Evolutionary conservation across 75 land plant species (phyloP).

Genomic region (Picea glauca): DNA sequence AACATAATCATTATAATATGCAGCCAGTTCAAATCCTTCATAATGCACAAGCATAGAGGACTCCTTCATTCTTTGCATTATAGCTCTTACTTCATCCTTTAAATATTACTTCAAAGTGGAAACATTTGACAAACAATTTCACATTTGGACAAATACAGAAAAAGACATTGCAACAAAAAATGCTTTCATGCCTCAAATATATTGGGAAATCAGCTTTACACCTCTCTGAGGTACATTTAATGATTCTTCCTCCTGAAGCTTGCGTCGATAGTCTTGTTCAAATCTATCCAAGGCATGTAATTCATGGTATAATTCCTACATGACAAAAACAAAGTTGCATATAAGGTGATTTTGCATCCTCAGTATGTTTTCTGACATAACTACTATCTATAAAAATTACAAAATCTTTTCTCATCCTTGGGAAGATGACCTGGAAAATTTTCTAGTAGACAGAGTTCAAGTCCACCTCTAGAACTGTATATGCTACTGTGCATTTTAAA

Average conservation of each 20-base stretch:
- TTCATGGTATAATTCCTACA: constrained; percentile 94
- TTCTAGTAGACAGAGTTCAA: neutral
- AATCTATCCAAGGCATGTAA: constrained; percentile 86
- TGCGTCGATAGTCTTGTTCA: constrained; percentile 77
- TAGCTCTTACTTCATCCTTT: neutral
- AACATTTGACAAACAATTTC: neutral
- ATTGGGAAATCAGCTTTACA: constrained; percentile 17
- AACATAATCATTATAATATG: neutral
- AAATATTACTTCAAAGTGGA: neutral
- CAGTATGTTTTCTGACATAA: neutral
- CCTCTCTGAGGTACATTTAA: constrained; percentile 59
- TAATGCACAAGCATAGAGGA: neutral
- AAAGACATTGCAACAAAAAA: neutral
- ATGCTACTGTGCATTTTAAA: neutral
- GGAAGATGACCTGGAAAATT: neutral
- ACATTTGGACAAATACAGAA: neutral
- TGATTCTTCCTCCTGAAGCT: constrained; percentile 75
- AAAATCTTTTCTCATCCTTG: neutral
- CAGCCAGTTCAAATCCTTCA: neutral
- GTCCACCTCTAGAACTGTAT: neutral
- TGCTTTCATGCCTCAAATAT: neutral
- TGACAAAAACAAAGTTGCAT: neutral
- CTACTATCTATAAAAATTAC: neutral
- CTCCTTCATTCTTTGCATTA: neutral
- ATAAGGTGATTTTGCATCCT: neutral